A percentile compares a stretch with the other conserved stretches of the same genome.
These are phyloP conservation scores for Quercus robur DNA, from an alignment of 306 rosid genomes.

Conservation along the genomic window DNA sequence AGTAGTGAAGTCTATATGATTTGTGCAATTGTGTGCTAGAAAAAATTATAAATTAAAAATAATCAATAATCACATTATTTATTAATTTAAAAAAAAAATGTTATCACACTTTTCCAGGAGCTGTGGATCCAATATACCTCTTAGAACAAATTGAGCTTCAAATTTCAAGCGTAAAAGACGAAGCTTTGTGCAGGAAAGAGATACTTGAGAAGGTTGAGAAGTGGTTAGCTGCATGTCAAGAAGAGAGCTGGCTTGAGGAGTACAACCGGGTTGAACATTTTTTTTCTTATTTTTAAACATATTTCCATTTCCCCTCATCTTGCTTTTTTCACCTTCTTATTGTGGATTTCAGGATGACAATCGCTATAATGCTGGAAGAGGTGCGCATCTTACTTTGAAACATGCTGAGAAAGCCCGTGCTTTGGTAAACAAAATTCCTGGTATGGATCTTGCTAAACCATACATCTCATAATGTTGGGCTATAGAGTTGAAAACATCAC, in stretches of 20 bases:
- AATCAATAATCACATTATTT: not conserved
- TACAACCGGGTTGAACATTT: conserved; percentile 57
- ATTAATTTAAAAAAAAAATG: not conserved
- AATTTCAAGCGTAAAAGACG: conserved; percentile 51
- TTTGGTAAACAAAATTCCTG: conserved; percentile 62
- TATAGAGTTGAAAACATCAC: not conserved
- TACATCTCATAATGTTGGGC: not conserved
- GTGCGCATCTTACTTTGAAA: conserved; percentile 64
- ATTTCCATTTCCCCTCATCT: not conserved
- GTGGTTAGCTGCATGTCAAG: conserved; percentile 68
- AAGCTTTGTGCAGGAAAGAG: conserved; percentile 66
- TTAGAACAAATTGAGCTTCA: conserved; percentile 58
- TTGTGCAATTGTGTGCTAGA: not conserved
- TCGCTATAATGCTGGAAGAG: conserved; percentile 78
- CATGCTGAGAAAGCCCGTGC: conserved; percentile 80
- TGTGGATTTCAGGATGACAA: conserved; percentile 58
- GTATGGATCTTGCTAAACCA: conserved; percentile 24
- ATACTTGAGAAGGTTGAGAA: conserved; percentile 77
- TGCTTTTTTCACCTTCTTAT: not conserved
- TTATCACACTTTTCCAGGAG: conserved; percentile 30
- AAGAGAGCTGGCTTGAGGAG: conserved; percentile 91
- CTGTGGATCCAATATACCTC: conserved; percentile 32
- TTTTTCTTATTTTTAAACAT: not conserved
- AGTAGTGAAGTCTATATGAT: not conserved
- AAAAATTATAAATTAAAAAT: not conserved